phyloP scores from a whole-genome alignment of 345 rosid genomes.

The Brassica rapa region DNA sequence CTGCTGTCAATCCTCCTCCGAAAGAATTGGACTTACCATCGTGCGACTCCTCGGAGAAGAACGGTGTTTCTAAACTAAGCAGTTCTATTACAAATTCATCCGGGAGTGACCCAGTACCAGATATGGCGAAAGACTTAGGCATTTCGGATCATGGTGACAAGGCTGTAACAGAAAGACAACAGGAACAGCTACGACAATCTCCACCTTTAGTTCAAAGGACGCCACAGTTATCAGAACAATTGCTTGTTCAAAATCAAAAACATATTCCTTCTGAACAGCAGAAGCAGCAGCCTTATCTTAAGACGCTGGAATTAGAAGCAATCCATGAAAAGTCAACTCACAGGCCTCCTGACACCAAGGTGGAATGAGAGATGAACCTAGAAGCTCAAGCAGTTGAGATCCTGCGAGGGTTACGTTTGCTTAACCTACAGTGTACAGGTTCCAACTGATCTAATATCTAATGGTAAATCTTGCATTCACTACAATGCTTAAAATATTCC shows the following conservation, averaged over 20 bases:
- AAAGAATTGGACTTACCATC: constrained; percentile 54
- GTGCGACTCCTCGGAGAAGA: constrained; percentile 42
- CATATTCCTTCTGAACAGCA: constrained; percentile 13
- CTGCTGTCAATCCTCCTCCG: constrained; percentile 48
- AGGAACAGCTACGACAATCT: constrained; percentile 49
- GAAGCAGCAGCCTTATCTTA: constrained; percentile 21
- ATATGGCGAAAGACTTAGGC: constrained; percentile 50
- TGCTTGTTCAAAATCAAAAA: constrained; percentile 28
- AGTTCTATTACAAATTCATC: constrained; percentile 41
- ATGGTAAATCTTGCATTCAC: not conserved
- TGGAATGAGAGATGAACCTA: constrained; percentile 54
- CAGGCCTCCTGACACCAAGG: constrained; percentile 47
- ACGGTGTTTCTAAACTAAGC: constrained; percentile 42
- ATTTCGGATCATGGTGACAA: constrained; percentile 33
- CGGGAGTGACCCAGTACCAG: constrained; percentile 46
- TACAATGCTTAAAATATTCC: not conserved
- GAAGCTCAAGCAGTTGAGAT: constrained; percentile 47
- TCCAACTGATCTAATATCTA: constrained; percentile 13
- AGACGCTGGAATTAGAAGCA: constrained; percentile 51
- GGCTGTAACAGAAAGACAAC: constrained; percentile 40
- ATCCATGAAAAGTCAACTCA: constrained; percentile 31
- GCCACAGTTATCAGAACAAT: constrained; percentile 51
- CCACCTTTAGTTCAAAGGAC: constrained; percentile 49
- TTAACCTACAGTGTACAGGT: constrained; percentile 82
- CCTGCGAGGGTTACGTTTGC: constrained; percentile 57